Evolutionary conservation across 139 green algal species (phyloP), one percentile per base, ranked within the genome.

Genomic region (Chlamydomonas sphaeroides): DNA sequence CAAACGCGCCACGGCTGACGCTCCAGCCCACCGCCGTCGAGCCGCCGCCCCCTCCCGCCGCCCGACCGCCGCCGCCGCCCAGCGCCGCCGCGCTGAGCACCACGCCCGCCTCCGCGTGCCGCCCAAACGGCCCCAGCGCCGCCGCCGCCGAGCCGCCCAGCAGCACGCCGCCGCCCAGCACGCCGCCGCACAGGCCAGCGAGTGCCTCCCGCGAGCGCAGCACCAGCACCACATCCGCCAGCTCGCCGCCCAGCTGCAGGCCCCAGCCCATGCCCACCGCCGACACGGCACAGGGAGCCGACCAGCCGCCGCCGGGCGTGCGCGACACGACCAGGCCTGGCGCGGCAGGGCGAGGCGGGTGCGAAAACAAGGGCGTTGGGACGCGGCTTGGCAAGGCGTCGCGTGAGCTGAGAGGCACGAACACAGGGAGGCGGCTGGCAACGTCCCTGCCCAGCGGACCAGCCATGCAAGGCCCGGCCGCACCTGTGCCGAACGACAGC

Each of bases 171-270:
- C 89, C 49, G 39, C 91, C 86, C 69, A 88, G 70, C 6, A 70
- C 80, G 48, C 86, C 78, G 48, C 86, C 78, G 56, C 83, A 90
- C 65, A 84, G 65, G 36, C 56, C 79, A 17, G 68, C 65, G 3
- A 80, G 61, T 42, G 68, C 57, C 68, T 85, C 79, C 35, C 79
- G 41, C 49, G 39, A 53, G 45, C 56, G 78, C 49, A 84, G 84
- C 38, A 95, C 92, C 49, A 95, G 86, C 59, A 95, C 80, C 38
- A 95, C 76, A 79, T 95, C 92, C 48, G 88, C 88, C 14, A 95
- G 88, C 78, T 89, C 65, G 25, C 86, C 86, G 11, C 90, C 88
- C 32, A 88, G 56, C 85, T 93, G 90, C 61, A 93, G 74, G 4
- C 91, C 91, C 90, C 90, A 95, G 38, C 91, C 91, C 30, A 91